Evolutionary conservation across 176 grass and related monocot species (phyloP).

Genomic region (Miscanthus lutarioriparius): DNA sequence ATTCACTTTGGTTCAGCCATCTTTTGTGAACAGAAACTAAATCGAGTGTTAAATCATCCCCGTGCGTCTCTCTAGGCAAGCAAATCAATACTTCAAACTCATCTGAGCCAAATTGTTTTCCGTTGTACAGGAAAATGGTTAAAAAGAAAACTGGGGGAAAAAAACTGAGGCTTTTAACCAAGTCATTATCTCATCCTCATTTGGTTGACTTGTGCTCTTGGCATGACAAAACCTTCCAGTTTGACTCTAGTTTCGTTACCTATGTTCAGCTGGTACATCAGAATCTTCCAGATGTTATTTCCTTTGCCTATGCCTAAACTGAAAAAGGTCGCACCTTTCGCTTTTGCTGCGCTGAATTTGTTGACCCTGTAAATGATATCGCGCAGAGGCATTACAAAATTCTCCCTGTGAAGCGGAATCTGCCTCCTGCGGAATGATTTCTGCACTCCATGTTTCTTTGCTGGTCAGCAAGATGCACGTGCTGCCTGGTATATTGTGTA

Average conservation of each 20-base stretch:
- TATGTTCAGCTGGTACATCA: not conserved
- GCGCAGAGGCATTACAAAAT: not conserved
- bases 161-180: slow-evolving; percentile 21
- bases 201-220: not conserved
- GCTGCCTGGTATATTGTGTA: not conserved
- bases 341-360: slow-evolving; percentile 11
- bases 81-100: slow-evolving; percentile 28
- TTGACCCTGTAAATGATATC: not conserved
- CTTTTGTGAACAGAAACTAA: slow-evolving; percentile 19
- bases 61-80: not conserved
- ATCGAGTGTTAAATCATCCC: slow-evolving; percentile 29
- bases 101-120: slow-evolving; percentile 40
- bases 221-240: not conserved
- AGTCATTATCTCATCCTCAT: not conserved
- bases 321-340: not conserved
- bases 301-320: not conserved
- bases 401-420: not conserved
- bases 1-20: slow-evolving; percentile 15
- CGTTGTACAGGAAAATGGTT: slow-evolving; percentile 44
- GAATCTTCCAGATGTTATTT: not conserved
- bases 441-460: not conserved
- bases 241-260: not conserved
- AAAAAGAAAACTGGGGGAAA: not conserved
- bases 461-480: not conserved
- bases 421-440: not conserved